Conservation (phyloP, 1,284 basidiomycete genomes). For the Neonothopanus nambi region DNA sequence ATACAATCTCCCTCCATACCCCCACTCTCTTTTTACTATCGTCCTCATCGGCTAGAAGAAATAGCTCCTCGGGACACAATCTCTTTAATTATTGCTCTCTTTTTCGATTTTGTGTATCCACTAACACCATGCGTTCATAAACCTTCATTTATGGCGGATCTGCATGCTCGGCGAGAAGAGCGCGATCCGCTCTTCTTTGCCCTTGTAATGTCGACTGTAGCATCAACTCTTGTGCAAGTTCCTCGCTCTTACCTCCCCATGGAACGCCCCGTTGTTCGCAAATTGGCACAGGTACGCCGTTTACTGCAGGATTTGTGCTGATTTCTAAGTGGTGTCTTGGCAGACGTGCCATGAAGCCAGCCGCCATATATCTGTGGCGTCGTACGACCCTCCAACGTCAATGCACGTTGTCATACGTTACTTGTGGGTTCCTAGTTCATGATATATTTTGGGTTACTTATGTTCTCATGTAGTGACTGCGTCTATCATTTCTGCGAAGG, state of each 20-base stretch:
- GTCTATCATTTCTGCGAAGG: conserved; percentile 85
- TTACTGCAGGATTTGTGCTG: conserved; percentile 4
- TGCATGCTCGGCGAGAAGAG: conserved; percentile 75
- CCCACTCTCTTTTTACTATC: conserved; percentile 70
- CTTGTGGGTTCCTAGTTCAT: conserved; percentile 54
- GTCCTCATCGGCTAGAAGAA: conserved; percentile 69
- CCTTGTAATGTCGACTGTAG: conserved; percentile 82
- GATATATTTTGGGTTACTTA: conserved; percentile 3
- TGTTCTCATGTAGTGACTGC: conserved; percentile 55
- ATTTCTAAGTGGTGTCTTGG: conserved; percentile 19
- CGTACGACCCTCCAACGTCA: conserved; percentile 80
- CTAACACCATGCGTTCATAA: conserved; percentile 82
- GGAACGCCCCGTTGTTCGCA: conserved; percentile 74
- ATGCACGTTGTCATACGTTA: conserved; percentile 82
- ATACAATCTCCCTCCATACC: conserved; percentile 55
- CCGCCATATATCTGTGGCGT: conserved; percentile 72
- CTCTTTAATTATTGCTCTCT: conserved; percentile 76
- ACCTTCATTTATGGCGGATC: conserved; percentile 84
- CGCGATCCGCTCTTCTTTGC: conserved; percentile 85
- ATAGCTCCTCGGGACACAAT: conserved; percentile 77
- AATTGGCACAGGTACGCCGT: conserved; percentile 56
- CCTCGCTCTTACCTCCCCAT: conserved; percentile 80
- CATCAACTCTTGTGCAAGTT: conserved; percentile 80
- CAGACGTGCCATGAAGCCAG: conserved; percentile 79
- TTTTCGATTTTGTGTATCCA: conserved; percentile 88